Evolutionary conservation across 805 yeast genomes (phyloP).

Genomic region (Kurtzmaniella cleridarum): DNA sequence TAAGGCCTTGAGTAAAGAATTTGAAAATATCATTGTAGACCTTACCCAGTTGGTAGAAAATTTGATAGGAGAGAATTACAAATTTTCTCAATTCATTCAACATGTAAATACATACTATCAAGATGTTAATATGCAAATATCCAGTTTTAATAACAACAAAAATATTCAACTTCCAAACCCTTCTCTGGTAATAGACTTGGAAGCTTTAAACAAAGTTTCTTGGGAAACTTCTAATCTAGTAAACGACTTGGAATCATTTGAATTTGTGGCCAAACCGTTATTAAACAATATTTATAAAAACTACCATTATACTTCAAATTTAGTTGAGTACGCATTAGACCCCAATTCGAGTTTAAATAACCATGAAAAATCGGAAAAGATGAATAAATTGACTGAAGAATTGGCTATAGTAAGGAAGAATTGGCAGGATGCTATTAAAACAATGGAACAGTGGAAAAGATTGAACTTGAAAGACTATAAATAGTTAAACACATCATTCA

Average conservation of each 20-base stretch:
- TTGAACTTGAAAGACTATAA: not conserved
- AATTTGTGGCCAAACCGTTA: slow-evolving; percentile 28
- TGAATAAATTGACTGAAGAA: slow-evolving; percentile 25
- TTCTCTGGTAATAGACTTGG: slow-evolving; percentile 24
- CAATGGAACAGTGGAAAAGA: slow-evolving; percentile 35
- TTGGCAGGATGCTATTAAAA: slow-evolving; percentile 35
- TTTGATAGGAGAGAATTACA: slow-evolving; percentile 30
- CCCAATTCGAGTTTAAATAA: slow-evolving; percentile 5
- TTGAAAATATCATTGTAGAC: slow-evolving; percentile 27
- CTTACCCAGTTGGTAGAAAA: slow-evolving; percentile 31
- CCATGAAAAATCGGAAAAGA: slow-evolving; percentile 8
- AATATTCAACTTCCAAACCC: slow-evolving; percentile 22
- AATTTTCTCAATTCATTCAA: slow-evolving; percentile 27
- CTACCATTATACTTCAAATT: slow-evolving; percentile 23
- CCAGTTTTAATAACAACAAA: slow-evolving; percentile 11
- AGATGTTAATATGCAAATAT: slow-evolving; percentile 21
- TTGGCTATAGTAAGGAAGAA: slow-evolving; percentile 26
- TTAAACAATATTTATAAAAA: slow-evolving; percentile 28
- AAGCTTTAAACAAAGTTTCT: slow-evolving; percentile 10
- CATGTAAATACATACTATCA: slow-evolving; percentile 22
- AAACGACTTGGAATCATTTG: slow-evolving; percentile 31
- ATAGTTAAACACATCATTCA: not conserved
- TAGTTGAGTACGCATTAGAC: slow-evolving; percentile 7
- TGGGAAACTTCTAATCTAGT: slow-evolving; percentile 14
- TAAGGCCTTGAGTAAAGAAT: slow-evolving; percentile 18